Evolutionary conservation across 768 basidiomycete species (phyloP), one percentile per base, ranked within the genome.

Genomic region (Termitomyces sp.): DNA sequence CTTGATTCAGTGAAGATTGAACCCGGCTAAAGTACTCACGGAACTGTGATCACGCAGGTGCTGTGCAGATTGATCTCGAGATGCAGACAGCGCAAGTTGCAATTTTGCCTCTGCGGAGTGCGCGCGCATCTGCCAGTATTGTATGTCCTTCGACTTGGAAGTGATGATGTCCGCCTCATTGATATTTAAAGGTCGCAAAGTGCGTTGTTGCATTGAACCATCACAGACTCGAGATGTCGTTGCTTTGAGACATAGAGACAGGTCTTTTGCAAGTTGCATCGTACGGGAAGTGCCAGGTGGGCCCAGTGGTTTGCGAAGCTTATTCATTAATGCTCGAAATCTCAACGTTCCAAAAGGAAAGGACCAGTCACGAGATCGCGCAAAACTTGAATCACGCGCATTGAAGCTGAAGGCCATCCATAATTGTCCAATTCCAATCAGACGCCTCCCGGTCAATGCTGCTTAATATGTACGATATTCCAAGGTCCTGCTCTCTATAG

Each of bases 51-150:
- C 0, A 60, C 63, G 34, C 69, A 64, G 51, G 75, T 70, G 49
- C 83, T 50, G 16, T 66, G 51, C 39, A 22, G 31, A 34, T 36
- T 47, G 47, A 24, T 20, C 44, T 37, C 29, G 42, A n/a, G 46
- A 47, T n/a, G 26, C 37, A 53, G 50, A 46, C 36, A 36, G 13
- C 16, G 39, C 44, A 26, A 48, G 24, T 57, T 69, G 72, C 32
- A 87, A 63, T 48, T 87, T 68, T 2, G 83, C 78, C 65, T 90
- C 88, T 0, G 87, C 87, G 3, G 80, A 76, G 24, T 87, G 62
- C 3, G 88, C 86, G 3, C 88, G 81, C 16, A 79, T 72, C 27
- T 83, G 84, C 88, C 88, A 90, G 64, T 87, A 87, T 59, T 81
- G 82, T 61, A 84, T 85, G 1, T 66, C 65, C 14, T 24, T 29